A percentile compares a stretch with the other conserved stretches of the same genome.
phyloP scores from a whole-genome alignment of 148 eudicot genomes.

The Suaeda aralocaspica region DNA sequence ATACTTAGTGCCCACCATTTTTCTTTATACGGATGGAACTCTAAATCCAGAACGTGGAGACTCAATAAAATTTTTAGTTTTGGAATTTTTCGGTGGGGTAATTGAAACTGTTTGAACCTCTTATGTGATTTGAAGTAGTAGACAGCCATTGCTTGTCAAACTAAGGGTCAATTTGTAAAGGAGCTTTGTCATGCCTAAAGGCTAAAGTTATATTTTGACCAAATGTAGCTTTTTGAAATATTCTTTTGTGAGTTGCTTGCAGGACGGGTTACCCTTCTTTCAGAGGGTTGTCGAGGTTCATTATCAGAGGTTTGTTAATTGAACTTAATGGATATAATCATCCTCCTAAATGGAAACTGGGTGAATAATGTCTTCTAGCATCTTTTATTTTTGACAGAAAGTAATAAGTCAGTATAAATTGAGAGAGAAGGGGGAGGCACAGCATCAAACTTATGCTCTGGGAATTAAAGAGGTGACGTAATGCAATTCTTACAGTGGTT shows the following conservation, averaged over 20 bases:
- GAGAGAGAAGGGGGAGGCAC: constrained; percentile 76
- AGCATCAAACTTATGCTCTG: constrained; percentile 91
- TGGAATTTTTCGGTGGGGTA: too few relatives aligned
- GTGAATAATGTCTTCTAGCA: constrained; percentile 8
- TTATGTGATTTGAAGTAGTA: not conserved
- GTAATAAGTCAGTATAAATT: constrained; percentile 59
- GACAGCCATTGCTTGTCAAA: not conserved
- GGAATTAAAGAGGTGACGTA: constrained; percentile 83
- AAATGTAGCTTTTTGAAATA: constrained; percentile 21
- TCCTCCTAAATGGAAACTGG: constrained; percentile 6
- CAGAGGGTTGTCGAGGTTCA: constrained; percentile 97
- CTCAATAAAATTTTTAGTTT: too few relatives aligned
- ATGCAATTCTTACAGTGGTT: not conserved
- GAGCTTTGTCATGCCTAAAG: too few relatives aligned
- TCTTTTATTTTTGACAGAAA: constrained; percentile 36
- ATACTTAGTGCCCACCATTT: not conserved
- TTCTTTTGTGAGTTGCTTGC: constrained; percentile 25
- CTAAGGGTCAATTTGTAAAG: not conserved
- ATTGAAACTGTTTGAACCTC: not conserved
- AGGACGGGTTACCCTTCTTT: constrained; percentile 73
- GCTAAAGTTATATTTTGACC: not conserved
- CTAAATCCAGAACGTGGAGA: not conserved
- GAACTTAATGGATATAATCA: constrained; percentile 4
- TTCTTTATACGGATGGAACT: not conserved
- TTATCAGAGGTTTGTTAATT: constrained; percentile 69